Evolutionary conservation across 2,329 filamentous ascomycete species (phyloP), one percentile per base, ranked within the genome.

Genomic region (Colletotrichum sp.): DNA sequence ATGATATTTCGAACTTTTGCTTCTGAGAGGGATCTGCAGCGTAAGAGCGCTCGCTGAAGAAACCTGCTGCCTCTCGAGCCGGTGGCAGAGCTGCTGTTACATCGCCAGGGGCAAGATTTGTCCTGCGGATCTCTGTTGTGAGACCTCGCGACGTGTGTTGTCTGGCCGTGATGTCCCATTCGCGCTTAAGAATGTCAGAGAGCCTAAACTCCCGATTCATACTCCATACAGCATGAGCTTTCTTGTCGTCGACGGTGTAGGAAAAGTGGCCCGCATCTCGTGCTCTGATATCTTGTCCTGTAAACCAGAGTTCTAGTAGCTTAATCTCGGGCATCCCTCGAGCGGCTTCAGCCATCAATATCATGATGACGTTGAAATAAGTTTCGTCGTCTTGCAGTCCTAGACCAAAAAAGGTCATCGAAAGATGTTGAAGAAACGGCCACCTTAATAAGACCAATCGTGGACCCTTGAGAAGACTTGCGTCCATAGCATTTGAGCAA

Each of bases 101-200:
- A 30, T 59, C 55, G 8, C 27, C 55, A 16, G 55, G 25, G 2
- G 8, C 13, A 59, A 59, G 0, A 1, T 49, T 6, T 4, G n/a
- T 52, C 8, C 55, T 59, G 25, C 0, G 55, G 2, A 59, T 0
- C 25, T 59, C 55, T 19, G 27, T 30, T 29, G 55, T 59, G 15
- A 59, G 16, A 30, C 27, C 55, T 9, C 55, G 55, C 13, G 19
- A 29, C 9, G 55, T 59, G 55, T 59, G 25, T 30, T 19, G 55
- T 59, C 55, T 30, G 5, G 55, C 55, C 12, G 25, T 59, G 0
- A 12, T n/a, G 15, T 30, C 3, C 55, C 55, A 59, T 30, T 16
- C 55, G 1, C 9, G 12, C 3, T 27, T 1, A 25, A 30, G 4
- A 59, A 0, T 13, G 0, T 29, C 8, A 6, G 55, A 29, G 4